Percentiles rank a stretch among this genome's conserved stretches.
Evolutionary conservation across 2,329 filamentous ascomycete species (phyloP).

Genomic region (Venturia carpophila): DNA sequence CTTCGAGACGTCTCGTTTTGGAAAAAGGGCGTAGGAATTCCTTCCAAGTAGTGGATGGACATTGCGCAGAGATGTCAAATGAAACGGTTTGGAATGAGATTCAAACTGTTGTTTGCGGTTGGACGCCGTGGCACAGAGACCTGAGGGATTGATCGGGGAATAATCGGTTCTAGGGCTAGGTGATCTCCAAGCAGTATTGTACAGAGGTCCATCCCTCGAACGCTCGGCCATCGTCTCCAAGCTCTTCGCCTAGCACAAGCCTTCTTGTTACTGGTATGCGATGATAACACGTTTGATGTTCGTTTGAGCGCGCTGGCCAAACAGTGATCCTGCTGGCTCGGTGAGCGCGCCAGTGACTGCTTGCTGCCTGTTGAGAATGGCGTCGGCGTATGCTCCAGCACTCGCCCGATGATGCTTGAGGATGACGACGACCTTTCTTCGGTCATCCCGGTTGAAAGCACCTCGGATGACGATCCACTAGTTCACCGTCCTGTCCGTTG

Average conservation of each 20-base stretch:
- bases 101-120: not conserved
- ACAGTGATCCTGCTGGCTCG: not conserved
- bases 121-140: not conserved
- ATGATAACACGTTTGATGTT: not conserved
- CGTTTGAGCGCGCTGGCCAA: not conserved
- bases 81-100: not conserved
- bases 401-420: conserved; percentile 4
- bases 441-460: not conserved
- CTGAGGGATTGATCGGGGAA: not conserved
- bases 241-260: not conserved
- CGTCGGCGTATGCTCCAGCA: conserved; percentile 3
- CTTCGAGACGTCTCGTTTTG: too few relatives aligned
- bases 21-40: not conserved
- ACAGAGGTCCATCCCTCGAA: not conserved
- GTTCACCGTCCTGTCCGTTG: not conserved
- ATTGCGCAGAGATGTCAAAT: not conserved
- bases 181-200: not conserved
- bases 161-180: not conserved
- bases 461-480: not conserved
- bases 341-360: not conserved
- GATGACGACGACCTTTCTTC: not conserved
- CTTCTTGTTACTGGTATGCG: not conserved
- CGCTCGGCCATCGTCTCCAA: not conserved
- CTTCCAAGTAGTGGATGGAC: not conserved
- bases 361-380: not conserved